Evolutionary conservation across 1,139 yeast species (phyloP), one percentile per base, ranked within the genome.

Genomic region (Entelexis paramagnoliae): DNA sequence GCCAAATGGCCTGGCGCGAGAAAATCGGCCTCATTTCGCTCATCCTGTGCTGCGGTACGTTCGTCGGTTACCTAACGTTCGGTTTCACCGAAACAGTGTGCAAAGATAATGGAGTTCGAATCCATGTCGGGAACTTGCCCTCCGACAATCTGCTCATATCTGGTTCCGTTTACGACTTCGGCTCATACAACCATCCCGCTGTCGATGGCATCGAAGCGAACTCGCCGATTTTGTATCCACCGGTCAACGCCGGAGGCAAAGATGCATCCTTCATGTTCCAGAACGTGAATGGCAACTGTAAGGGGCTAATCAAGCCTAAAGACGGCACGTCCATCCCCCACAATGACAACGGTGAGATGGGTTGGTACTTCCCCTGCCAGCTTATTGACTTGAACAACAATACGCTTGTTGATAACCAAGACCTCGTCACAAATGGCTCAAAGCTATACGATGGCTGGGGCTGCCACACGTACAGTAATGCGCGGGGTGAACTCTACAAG

Each of bases 281-380:
- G 67, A 91, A 91, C 65, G 96, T 91, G 48, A 91, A 91, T 65
- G 96, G 96, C 30, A 82, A 88, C 66, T 91, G 98, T 69, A 81
- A 80, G 66, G 83, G 81, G 28, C 72, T 91, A 53, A 83, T 91
- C 54, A 74, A 70, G n/a, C 94, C 97, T 45, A 78, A 78, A 58
- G 78, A 72, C 11, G 76, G 81, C 63, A 77, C 86, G 62, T 60
- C 81, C 0, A 88, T 89, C 54, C 96, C 96, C 0, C 68, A 72
- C 55, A 72, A 74, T 57, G 74, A 74, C 39, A 78, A 77, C 40
- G 52, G 53, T 20, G 80, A 81, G 46, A 65, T 91, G 59, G 97
- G 95, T 10, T 89, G 96, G 95, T 91, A 91, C 69, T 87, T 88
- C 83, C 97, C 98, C 3, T 91, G 98, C 70, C 80, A 80, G 61